Conservation (phyloP, 2,329 filamentous ascomycete genomes). For the Furcasterigmium furcatum region DNA sequence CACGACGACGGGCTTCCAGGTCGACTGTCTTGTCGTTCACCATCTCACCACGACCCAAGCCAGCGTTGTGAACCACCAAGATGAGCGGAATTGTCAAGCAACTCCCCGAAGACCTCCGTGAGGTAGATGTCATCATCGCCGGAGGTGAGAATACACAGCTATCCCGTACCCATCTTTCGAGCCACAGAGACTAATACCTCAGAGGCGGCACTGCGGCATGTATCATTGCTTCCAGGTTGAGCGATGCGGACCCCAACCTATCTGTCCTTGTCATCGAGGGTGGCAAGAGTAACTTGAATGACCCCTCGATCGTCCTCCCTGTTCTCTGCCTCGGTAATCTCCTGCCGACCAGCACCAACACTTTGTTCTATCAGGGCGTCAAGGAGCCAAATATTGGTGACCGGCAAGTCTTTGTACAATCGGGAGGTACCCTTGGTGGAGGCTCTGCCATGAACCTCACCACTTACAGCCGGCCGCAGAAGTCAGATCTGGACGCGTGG, state of each 20-base stretch:
- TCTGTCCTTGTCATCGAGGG: conserved; percentile 50
- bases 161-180: neutral
- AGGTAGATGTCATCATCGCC: conserved; percentile 17
- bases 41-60: too few species aligned
- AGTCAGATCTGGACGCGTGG: conserved; percentile 27
- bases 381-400: conserved; percentile 15
- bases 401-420: conserved; percentile 14
- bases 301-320: conserved; percentile 44
- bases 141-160: conserved; percentile 9
- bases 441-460: conserved; percentile 26
- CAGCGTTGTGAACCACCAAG: too few species aligned
- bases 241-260: conserved; percentile 43
- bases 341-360: conserved; percentile 4
- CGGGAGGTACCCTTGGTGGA: conserved; percentile 22
- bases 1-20: too few species aligned
- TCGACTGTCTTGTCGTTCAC: too few species aligned
- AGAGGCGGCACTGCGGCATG: conserved; percentile 45
- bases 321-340: conserved; percentile 25
- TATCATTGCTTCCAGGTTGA: conserved; percentile 44
- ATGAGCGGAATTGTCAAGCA: conserved; percentile 1
- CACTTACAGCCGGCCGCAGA: conserved; percentile 25
- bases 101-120: conserved; percentile 6
- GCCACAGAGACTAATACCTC: neutral
- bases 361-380: conserved; percentile 16
- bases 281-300: conserved; percentile 47